Conservation (phyloP, 2,329 filamentous ascomycete species). For the Monosporascus sp. region DNA sequence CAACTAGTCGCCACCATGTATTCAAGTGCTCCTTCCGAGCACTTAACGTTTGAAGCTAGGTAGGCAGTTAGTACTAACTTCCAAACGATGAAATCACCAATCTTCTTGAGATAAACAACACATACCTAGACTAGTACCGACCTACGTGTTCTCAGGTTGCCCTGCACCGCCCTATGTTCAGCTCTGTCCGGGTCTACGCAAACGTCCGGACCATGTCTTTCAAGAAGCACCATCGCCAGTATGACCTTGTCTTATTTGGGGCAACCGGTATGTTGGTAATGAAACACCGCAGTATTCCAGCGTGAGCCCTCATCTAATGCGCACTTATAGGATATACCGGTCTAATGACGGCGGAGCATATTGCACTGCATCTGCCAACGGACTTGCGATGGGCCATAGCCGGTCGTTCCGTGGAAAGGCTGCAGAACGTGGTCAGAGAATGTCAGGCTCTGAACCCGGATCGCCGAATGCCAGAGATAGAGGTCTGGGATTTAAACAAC, state of each 20-base stretch:
- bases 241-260: conserved; percentile 53
- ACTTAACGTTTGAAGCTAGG: not conserved
- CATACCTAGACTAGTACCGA: not conserved
- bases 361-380: conserved; percentile 23
- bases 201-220: conserved; percentile 32
- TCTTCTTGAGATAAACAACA: not conserved
- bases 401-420: conserved; percentile 39
- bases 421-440: conserved; percentile 62
- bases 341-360: conserved; percentile 24
- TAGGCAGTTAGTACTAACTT: not conserved
- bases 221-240: conserved; percentile 46
- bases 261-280: conserved; percentile 43
- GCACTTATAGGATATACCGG: conserved; percentile 24
- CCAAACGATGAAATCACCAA: not conserved
- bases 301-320: conserved; percentile 1
- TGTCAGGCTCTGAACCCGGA: conserved; percentile 63
- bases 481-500: conserved; percentile 44
- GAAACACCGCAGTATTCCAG: not conserved
- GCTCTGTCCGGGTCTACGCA: not conserved
- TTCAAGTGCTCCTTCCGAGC: not conserved
- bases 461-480: conserved; percentile 47
- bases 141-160: not conserved
- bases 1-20: not conserved
- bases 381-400: conserved; percentile 27
- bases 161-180: no score